These are phyloP conservation scores for Dictyostelium intermedium DNA, from an alignment of 78 protist genomes.

Conservation along the genomic window DNA sequence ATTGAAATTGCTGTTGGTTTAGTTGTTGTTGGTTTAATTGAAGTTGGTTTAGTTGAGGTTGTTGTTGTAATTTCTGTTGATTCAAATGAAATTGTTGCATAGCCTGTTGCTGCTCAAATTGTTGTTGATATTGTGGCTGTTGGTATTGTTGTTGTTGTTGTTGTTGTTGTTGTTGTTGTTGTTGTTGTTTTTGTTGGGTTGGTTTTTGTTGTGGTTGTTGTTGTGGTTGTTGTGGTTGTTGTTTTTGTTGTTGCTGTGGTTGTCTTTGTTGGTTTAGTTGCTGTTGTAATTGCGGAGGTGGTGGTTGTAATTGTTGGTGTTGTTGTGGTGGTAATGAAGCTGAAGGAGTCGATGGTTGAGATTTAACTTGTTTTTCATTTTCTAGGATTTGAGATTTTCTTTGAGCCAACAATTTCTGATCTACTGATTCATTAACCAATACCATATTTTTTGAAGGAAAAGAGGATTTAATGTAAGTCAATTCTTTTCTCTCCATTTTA, in stretches of 20 bases:
- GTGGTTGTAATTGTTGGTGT: background rate
- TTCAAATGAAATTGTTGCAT: background rate
- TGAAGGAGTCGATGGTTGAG: background rate
- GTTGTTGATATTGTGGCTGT: background rate
- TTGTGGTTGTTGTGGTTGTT: background rate
- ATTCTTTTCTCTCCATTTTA: constrained; percentile 53
- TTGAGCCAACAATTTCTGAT: background rate
- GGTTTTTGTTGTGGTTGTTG: background rate
- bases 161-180: background rate
- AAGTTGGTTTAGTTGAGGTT: background rate
- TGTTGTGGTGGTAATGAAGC: background rate
- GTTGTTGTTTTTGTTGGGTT: background rate
- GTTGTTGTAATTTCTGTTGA: background rate
- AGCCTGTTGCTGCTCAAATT: background rate
- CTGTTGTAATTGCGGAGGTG: background rate
- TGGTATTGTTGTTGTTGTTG: background rate
- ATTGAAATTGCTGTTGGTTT: background rate
- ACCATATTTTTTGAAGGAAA: constrained; percentile 27
- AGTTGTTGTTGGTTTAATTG: background rate
- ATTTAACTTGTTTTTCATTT: background rate
- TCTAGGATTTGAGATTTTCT: background rate
- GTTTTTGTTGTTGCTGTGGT: background rate
- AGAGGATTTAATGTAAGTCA: constrained; percentile 51
- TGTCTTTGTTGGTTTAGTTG: background rate
- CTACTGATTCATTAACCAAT: background rate